Evolutionary conservation across 2,329 filamentous ascomycete genomes (phyloP).

Genomic region (Alternaria angustiovoidea): DNA sequence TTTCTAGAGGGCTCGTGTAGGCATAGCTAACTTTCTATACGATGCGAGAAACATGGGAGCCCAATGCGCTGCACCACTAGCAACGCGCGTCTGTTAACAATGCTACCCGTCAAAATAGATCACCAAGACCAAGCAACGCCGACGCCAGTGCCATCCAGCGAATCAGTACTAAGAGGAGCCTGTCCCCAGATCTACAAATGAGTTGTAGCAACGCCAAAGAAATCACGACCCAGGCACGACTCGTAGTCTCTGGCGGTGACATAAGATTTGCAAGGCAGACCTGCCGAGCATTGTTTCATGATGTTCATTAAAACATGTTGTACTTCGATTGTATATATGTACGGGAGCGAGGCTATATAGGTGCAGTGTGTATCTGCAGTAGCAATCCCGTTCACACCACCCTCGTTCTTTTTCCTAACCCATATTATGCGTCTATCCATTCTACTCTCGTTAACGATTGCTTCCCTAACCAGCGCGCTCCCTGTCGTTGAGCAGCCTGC

Average conservation of each 20-base stretch:
- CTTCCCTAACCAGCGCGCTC: background rate
- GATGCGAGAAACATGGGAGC: background rate
- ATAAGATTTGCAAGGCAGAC: slow-evolving; percentile 1
- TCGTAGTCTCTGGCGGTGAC: background rate
- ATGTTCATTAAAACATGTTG: background rate
- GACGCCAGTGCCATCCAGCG: background rate
- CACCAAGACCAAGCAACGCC: slow-evolving; percentile 1
- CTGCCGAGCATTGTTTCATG: background rate
- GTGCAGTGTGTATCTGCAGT: background rate
- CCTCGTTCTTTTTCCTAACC: background rate
- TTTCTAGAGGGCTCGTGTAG: background rate
- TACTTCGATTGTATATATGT: no score
- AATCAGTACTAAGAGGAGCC: background rate
- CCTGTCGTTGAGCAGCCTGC: background rate
- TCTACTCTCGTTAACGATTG: background rate
- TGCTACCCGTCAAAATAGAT: background rate
- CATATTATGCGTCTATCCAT: background rate
- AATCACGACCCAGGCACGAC: background rate
- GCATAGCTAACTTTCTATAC: background rate
- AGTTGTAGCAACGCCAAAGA: background rate
- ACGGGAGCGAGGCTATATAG: background rate
- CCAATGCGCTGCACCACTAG: background rate
- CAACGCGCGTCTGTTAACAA: background rate
- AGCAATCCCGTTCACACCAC: background rate
- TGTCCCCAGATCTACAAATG: background rate